Conservation (phyloP, 202 grass and related monocot species). For the Setaria viridis region DNA sequence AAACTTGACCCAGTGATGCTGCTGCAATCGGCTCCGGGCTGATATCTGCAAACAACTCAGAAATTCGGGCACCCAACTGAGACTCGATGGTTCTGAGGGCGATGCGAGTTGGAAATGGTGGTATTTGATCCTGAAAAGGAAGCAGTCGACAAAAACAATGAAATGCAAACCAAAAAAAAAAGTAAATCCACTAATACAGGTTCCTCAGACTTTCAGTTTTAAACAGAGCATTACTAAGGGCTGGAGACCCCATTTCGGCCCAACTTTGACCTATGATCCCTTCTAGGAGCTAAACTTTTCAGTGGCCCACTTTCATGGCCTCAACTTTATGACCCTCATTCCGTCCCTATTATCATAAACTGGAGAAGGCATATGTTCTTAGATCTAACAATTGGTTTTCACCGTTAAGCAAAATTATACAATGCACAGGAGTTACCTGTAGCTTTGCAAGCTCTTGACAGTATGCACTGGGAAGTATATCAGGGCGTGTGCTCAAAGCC, state of each 20-base stretch:
- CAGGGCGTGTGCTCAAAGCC: conserved; percentile 85
- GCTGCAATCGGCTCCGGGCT: conserved; percentile 81
- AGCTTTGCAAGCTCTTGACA: conserved; percentile 91
- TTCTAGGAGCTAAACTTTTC: conserved; percentile 6
- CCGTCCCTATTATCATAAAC: background rate
- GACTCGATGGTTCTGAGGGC: conserved; percentile 87
- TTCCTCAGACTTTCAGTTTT: conserved; percentile 6
- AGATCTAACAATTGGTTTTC: background rate
- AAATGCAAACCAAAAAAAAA: conserved; percentile 1
- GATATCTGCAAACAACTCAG: conserved; percentile 87
- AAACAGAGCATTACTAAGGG: background rate
- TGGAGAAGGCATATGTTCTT: background rate
- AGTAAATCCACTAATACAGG: background rate
- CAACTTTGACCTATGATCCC: background rate
- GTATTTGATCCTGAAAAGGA: conserved; percentile 90
- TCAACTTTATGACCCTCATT: background rate
- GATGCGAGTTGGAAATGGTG: conserved; percentile 79
- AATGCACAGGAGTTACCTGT: conserved; percentile 56
- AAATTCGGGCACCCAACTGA: conserved; percentile 78
- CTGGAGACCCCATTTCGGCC: background rate
- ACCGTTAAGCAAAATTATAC: conserved; percentile 19
- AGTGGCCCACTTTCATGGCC: background rate
- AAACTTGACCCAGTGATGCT: conserved; percentile 96
- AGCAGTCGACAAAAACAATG: conserved; percentile 23
- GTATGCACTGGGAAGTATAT: conserved; percentile 90